These are phyloP conservation scores for Cryptococcus sp. DNA, from an alignment of 1,284 basidiomycete genomes.

Conservation along the genomic window DNA sequence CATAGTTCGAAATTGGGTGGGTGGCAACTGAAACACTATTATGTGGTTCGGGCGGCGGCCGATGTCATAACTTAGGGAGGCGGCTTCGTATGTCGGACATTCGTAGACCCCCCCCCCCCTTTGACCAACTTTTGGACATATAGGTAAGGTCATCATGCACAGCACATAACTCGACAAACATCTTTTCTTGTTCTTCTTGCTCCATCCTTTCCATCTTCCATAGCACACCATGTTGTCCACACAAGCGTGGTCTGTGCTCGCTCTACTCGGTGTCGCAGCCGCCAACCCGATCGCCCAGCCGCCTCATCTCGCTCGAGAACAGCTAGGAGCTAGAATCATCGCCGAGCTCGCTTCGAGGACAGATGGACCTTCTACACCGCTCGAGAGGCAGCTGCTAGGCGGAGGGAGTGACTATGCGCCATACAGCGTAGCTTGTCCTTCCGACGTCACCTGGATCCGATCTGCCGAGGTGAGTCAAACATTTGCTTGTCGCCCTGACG, in stretches of 20 bases:
- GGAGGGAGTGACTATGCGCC: constrained; percentile 35
- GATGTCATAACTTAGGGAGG: too few relatives aligned
- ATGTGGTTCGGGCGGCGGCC: too few relatives aligned
- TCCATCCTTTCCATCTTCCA: neutral
- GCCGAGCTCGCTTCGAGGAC: neutral
- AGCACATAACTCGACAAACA: neutral
- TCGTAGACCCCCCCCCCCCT: too few relatives aligned
- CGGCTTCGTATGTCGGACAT: too few relatives aligned
- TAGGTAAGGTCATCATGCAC: too few relatives aligned
- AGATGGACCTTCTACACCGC: neutral
- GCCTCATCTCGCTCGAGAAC: neutral
- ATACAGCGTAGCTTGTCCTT: constrained; percentile 38
- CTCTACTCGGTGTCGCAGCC: neutral
- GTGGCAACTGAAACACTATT: too few relatives aligned
- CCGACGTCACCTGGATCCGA: constrained; percentile 36
- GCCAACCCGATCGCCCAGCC: neutral
- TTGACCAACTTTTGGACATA: too few relatives aligned
- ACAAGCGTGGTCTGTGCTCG: neutral
- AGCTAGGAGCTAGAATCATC: constrained; percentile 1
- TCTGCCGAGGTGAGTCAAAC: constrained; percentile 31
- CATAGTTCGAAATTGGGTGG: too few relatives aligned
- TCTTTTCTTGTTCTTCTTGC: neutral
- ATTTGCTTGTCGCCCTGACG: neutral
- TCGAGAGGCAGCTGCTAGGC: constrained; percentile 9
- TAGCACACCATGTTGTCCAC: neutral